Conservation (phyloP, 2,329 filamentous ascomycete species). For the Herpomyces periplanetae region DNA sequence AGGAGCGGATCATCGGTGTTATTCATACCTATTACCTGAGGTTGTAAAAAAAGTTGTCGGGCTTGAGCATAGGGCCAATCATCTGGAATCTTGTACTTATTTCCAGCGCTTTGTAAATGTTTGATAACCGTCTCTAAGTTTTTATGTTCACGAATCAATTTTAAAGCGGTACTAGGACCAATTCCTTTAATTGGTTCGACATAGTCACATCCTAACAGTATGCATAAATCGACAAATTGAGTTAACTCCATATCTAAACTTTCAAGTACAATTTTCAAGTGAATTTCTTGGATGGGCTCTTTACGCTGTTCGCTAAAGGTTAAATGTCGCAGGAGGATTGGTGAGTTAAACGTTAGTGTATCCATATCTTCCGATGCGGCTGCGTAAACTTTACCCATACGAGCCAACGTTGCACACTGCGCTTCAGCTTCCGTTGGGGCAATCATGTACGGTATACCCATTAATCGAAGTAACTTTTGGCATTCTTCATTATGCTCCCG, state of each 20-base stretch:
- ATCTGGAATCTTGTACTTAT: constrained; percentile 59
- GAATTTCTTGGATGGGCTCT: constrained; percentile 84
- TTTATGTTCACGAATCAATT: constrained; percentile 69
- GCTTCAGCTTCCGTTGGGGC: constrained; percentile 90
- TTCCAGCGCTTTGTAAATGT: constrained; percentile 29
- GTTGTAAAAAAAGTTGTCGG: constrained; percentile 57
- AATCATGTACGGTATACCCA: constrained; percentile 82
- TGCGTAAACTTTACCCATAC: constrained; percentile 76
- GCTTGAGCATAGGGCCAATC: constrained; percentile 88
- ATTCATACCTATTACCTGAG: constrained; percentile 60
- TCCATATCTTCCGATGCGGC: constrained; percentile 97
- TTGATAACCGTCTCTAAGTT: constrained; percentile 57
- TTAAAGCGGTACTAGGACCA: constrained; percentile 60
- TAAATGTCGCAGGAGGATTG: constrained; percentile 58
- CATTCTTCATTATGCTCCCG: constrained; percentile 85
- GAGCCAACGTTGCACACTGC: constrained; percentile 60
- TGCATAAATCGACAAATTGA: constrained; percentile 88
- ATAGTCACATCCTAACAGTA: constrained; percentile 87
- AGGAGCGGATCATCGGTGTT: constrained; percentile 45
- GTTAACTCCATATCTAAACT: constrained; percentile 48
- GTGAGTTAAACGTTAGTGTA: constrained; percentile 71
- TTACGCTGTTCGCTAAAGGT: constrained; percentile 93
- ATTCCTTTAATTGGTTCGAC: constrained; percentile 83
- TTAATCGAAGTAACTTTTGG: constrained; percentile 53
- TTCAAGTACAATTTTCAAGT: constrained; percentile 46